Evolutionary conservation across 2,329 filamentous ascomycete genomes (phyloP), one percentile per base, ranked within the genome.

Genomic region (Aquanectria penicillioides): DNA sequence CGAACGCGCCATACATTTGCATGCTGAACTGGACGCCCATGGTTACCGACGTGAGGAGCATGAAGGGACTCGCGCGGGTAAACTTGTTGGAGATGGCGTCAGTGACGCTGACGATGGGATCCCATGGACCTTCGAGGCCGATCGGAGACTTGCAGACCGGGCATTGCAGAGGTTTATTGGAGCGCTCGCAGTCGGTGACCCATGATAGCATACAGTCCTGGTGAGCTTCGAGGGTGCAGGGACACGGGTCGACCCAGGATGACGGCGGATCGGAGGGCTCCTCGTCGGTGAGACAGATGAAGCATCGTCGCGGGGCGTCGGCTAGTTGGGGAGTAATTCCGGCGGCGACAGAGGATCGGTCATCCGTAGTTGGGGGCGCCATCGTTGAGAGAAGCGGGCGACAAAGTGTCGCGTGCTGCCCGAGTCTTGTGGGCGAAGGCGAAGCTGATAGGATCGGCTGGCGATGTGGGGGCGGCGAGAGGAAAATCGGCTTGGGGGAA

Each of bases 81-180:
- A 88, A 74, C 78, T 72, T 71, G 31, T 80, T 78, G 67, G 89
- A 83, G 9, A 91, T 63, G 13, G 79, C 74, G 47, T 90, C 86
- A 60, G 89, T 84, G 1, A 89, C 69, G 50, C 89, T 85, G 23
- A 98, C 87, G 18, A 95, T 76, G 18, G 86, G 80, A 70, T 94
- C 93, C 69, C 84, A 86, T 12, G 91, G 91, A 44, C 94, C 88
- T 47, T 89, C 85, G 23, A 98, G 81, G 49, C 85, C 80, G 69
- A 98, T 97, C 65, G 87, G 84, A 2, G 88, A 85, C 74, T 97
- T 95, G 83, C 95, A 99, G 62, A 97, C 91, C 3, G 94, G 94
- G 73, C 95, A 99, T 51, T 86, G 80, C 63, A 97, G 87, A 61
- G 88, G 88, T 52, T 87, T 86, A 73, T 81, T 74, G 72, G 84